Evolutionary conservation across 108 stramenopile genomes (phyloP), one percentile per base, ranked within the genome.

Genomic region (Nitzschia sp.): DNA sequence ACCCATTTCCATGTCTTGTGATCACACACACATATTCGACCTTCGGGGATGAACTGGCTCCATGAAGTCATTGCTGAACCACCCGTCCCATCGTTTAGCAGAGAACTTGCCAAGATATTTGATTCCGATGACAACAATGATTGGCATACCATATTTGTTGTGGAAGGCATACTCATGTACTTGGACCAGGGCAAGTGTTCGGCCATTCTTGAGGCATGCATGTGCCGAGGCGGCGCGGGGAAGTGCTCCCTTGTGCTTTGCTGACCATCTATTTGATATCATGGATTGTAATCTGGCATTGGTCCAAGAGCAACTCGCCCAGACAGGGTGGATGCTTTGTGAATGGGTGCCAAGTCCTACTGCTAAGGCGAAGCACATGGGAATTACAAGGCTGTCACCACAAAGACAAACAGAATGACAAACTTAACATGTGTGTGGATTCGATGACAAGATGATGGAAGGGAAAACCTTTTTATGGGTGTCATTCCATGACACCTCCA

Each of bases 81-180:
- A n/a, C n/a, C n/a, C n/a, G n/a, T n/a, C n/a, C n/a, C n/a, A n/a
- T n/a, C n/a, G n/a, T n/a, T n/a, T n/a, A n/a, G n/a, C n/a, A n/a
- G n/a, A n/a, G n/a, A n/a, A n/a, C n/a, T n/a, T n/a, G n/a, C n/a
- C n/a, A n/a, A n/a, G n/a, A n/a, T n/a, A n/a, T n/a, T n/a, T n/a
- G n/a, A n/a, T n/a, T n/a, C n/a, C n/a, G 21, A 21, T 28, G 21
- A 57, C 26, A 18, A 31, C 27, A 8, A 64, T 8, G 6, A 35
- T 49, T 26, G 34, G 36, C 25, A 26, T 28, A 64, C 64, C 5
- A 61, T 61, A 38, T 61, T 61, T 42, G 23, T 61, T 11, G 21
- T 61, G 33, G 60, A 61, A 21, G 60, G 60, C 2, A 24, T 61
- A 18, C 23, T 61, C 11, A 34, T 61, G 34, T 34, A 61, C 23